Evolutionary conservation across 2,329 filamentous ascomycete species (phyloP).

Genomic region (Magnaporthiopsis rhizophila): DNA sequence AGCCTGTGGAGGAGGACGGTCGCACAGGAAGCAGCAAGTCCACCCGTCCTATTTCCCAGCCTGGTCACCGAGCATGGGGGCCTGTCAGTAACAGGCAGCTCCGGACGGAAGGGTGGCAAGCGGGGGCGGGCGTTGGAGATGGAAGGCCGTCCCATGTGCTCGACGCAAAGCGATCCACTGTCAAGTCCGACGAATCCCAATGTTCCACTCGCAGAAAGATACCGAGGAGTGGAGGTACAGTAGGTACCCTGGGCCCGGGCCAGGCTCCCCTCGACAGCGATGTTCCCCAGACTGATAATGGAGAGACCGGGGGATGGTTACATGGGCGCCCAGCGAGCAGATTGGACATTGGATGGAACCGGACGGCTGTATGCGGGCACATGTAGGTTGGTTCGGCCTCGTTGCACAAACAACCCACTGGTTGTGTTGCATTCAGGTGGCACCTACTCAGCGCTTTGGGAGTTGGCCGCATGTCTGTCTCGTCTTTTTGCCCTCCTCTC

Average conservation of each 20-base stretch:
- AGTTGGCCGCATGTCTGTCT: not conserved
- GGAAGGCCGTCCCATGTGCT: not conserved
- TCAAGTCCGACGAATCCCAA: not conserved
- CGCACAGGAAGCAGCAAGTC: not conserved
- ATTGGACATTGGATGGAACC: not conserved
- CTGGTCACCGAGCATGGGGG: slow-evolving; percentile 5
- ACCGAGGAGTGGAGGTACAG: not conserved
- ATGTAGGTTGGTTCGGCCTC: not conserved
- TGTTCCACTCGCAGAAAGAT: not conserved
- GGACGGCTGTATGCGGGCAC: not conserved
- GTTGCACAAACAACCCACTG: not conserved
- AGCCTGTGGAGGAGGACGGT: not conserved
- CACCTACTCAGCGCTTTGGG: too few species aligned
- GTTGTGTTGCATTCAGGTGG: not conserved
- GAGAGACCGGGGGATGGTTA: not conserved
- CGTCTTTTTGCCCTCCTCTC: not conserved
- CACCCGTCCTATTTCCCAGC: slow-evolving; percentile 1
- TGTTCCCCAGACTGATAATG: not conserved
- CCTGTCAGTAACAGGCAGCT: not conserved
- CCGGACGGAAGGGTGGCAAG: not conserved
- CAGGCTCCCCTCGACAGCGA: not conserved
- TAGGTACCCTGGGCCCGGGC: not conserved
- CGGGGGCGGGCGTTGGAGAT: not conserved
- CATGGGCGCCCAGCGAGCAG: not conserved
- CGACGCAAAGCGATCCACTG: not conserved